Evolutionary conservation across 768 basidiomycete species (phyloP), one percentile per base, ranked within the genome.

Genomic region (Phanerochaete sordida): DNA sequence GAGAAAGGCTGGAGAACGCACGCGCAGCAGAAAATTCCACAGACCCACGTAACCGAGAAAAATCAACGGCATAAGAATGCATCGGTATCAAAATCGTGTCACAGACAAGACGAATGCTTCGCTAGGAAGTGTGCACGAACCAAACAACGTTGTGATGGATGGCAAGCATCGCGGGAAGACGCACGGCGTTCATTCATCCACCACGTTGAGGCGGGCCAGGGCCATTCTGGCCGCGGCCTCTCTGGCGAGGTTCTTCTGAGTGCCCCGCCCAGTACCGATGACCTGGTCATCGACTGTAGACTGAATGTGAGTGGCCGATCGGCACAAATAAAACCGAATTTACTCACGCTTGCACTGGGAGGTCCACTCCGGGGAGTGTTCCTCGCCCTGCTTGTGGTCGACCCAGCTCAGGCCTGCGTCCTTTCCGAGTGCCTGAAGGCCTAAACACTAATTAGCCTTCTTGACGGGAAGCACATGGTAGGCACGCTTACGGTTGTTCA

Each of bases 301-400:
- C 28, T n/a, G 33, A 33, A 33, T 4, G 11, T 27, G 26, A 49
- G 28, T 12, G 12, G 9, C 13, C 24, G 23, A 26, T 47, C 48
- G 48, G 11, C 6, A 24, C 19, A 6, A 48, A 16, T 24, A 48
- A 3, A 48, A 26, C 16, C 7, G 11, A 6, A 48, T 5, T 5
- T 62, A 59, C 65, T 61, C 50, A 86, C 88, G 79, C 77, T 84
- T 87, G 70, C 86, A 88, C 5, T 79, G 63, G 2, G 75, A 79
- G 1, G 76, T 85, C 87, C 87, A 89, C 39, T 70, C 66, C 6
- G 79, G 81, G 2, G 69, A 72, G 56, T 85, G 77, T 13, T 70
- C 71, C 0, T 76, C 75, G 0, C 85, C 86, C 11, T 69, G 70
- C 5, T 65, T 68, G 0, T 73, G 75, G 48, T 86, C 83, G 23